Conservation (phyloP, 352 stramenopile species). For the Phytophthora litchii region DNA sequence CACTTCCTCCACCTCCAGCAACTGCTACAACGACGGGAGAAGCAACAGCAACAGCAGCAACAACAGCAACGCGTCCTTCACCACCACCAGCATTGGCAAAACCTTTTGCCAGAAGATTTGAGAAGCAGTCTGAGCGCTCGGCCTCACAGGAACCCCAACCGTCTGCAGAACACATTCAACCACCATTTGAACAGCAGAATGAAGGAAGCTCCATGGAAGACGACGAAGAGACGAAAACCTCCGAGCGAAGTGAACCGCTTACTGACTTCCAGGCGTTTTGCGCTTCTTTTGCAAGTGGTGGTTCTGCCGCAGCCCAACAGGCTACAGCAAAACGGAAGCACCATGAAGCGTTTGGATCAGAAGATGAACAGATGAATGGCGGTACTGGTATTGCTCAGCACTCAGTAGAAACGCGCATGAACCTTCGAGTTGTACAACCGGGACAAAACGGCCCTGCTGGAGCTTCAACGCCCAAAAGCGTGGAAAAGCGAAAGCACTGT, state of each 20-base stretch:
- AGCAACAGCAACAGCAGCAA: neutral
- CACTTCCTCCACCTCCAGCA: neutral
- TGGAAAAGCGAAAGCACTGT: constrained; percentile 41
- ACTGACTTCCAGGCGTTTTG: constrained; percentile 42
- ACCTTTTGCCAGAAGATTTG: neutral
- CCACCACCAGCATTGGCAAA: neutral
- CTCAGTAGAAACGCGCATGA: constrained; percentile 16
- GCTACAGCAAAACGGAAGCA: constrained; percentile 32
- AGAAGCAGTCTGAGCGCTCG: constrained; percentile 1
- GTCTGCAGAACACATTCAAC: neutral
- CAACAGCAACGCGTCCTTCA: neutral
- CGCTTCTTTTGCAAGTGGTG: constrained; percentile 35
- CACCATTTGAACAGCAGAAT: constrained; percentile 2
- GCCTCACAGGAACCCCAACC: neutral
- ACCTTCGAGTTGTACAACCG: constrained; percentile 9
- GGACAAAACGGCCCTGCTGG: neutral
- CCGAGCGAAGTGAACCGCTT: constrained; percentile 3
- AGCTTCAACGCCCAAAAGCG: constrained; percentile 6
- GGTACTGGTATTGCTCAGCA: neutral
- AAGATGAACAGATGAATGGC: constrained; percentile 10
- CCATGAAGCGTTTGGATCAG: constrained; percentile 32
- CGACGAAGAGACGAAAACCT: constrained; percentile 23
- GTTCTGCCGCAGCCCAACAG: constrained; percentile 27
- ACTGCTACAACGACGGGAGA: too few relatives aligned
- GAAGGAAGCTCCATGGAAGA: constrained; percentile 9